Percentiles rank a stretch among this genome's conserved stretches.
phyloP scores from a whole-genome alignment of 306 rosid species.

The Dalbergia cochinchinensis region DNA sequence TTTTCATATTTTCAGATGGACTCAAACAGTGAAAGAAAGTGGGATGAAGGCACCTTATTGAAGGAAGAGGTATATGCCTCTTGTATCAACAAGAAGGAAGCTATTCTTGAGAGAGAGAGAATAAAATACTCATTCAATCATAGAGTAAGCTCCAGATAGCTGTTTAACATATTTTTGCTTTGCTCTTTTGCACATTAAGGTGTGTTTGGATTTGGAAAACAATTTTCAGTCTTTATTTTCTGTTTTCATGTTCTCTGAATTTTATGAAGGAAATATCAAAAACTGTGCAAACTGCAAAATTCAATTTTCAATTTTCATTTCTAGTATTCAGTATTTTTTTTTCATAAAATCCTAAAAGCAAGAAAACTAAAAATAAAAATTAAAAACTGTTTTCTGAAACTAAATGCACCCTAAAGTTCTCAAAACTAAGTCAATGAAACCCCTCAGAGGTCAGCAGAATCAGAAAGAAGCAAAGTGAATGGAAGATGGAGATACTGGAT shows the following conservation, averaged over 20 bases:
- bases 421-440: slow-evolving; percentile 8
- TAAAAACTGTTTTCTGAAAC: too few relatives aligned
- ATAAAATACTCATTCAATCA: slow-evolving; percentile 70
- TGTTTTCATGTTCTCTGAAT: too few relatives aligned
- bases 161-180: neutral
- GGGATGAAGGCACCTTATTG: slow-evolving; percentile 75
- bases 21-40: slow-evolving; percentile 67
- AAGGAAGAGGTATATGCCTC: slow-evolving; percentile 72
- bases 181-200: neutral
- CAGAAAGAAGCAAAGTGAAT: slow-evolving; percentile 72
- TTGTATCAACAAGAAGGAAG: slow-evolving; percentile 73
- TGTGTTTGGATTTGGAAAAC: too few relatives aligned
- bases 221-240: too few relatives aligned
- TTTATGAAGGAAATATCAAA: too few relatives aligned
- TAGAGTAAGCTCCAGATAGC: slow-evolving; percentile 62
- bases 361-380: too few relatives aligned
- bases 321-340: too few relatives aligned
- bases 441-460: slow-evolving; percentile 83
- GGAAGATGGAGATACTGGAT: slow-evolving; percentile 99
- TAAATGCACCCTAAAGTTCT: neutral
- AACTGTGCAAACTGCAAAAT: too few relatives aligned
- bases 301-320: too few relatives aligned
- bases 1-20: slow-evolving; percentile 69
- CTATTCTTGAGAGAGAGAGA: slow-evolving; percentile 70
- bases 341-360: too few relatives aligned